Conservation (phyloP, 129 eudicot genomes). For the Centrapalus pauciflorus region DNA sequence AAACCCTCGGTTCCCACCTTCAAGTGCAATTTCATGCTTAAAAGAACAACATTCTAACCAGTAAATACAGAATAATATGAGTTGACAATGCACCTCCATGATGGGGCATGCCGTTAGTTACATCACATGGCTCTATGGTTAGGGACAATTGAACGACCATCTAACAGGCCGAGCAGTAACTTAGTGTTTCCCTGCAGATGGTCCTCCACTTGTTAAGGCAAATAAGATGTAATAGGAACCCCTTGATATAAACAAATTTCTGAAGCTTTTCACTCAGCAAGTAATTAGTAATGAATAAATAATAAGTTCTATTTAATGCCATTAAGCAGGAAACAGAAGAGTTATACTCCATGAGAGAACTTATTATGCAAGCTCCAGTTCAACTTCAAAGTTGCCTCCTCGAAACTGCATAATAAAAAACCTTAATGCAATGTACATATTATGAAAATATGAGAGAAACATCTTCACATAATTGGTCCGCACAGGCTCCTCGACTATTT, state of each 20-base stretch:
- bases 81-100: not conserved
- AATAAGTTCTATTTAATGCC: not conserved
- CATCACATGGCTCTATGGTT: not conserved
- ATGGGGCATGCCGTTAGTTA: not conserved
- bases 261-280: not conserved
- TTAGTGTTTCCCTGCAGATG: not conserved
- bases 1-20: not conserved
- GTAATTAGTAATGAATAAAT: not conserved
- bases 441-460: too few species aligned
- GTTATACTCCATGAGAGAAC: slow-evolving; percentile 18
- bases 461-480: too few species aligned
- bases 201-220: not conserved
- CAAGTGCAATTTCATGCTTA: too few species aligned
- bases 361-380: slow-evolving; percentile 24
- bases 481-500: too few species aligned
- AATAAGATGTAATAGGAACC: not conserved
- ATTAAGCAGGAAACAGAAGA: not conserved
- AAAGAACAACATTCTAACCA: not conserved
- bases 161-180: not conserved
- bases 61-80: not conserved
- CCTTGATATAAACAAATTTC: not conserved
- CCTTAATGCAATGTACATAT: slow-evolving; percentile 20
- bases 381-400: slow-evolving; percentile 32
- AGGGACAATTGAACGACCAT: not conserved
- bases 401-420: slow-evolving; percentile 33